Evolutionary conservation across 1,284 basidiomycete genomes (phyloP), one percentile per base, ranked within the genome.

Genomic region (Hypsizygus ulmarius): DNA sequence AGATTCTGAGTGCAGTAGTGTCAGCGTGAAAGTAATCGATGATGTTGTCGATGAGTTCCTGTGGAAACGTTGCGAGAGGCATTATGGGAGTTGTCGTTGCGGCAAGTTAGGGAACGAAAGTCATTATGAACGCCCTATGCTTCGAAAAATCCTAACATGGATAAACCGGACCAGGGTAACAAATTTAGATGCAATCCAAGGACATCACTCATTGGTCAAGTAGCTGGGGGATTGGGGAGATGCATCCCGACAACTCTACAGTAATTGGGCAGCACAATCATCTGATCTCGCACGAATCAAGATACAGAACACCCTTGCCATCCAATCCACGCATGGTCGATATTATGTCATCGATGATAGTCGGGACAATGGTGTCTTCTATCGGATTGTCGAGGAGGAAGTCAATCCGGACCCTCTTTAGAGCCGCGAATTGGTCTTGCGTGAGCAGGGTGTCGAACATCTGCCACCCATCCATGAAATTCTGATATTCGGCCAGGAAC

Each of bases 21-120:
- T 65, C 58, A 27, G 52, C 52, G 36, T 60, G 56, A n/a, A 63
- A 54, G 38, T 60, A 51, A 49, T 61, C 60, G 14, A 65, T 56
- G 43, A 65, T 53, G 38, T 56, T 45, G 51, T 66, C 60, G 39
- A 63, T 49, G 11, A 68, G 55, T 45, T 66, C 66, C 43, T 63
- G 63, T 1, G 64, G 64, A 9, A 65, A 47, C 0, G 14, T 38
- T 25, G 32, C 16, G n/a, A 36, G 29, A 11, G 39, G 7, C 53
- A 53, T 52, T 18, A 18, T 27, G 27, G 29, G 10, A 47, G 6
- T 12, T 35, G 12, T n/a, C 5, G 15, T 3, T 16, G 15, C n/a
- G 10, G 18, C 18, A 18, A 11, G 25, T 25, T 7, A 25, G 21
- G 21, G 4, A 25, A 25, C 7, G 21, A 25, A 7, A 25, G 21